These are phyloP conservation scores for Lepidium aucheri DNA, from an alignment of 345 rosid genomes.

Conservation along the genomic window DNA sequence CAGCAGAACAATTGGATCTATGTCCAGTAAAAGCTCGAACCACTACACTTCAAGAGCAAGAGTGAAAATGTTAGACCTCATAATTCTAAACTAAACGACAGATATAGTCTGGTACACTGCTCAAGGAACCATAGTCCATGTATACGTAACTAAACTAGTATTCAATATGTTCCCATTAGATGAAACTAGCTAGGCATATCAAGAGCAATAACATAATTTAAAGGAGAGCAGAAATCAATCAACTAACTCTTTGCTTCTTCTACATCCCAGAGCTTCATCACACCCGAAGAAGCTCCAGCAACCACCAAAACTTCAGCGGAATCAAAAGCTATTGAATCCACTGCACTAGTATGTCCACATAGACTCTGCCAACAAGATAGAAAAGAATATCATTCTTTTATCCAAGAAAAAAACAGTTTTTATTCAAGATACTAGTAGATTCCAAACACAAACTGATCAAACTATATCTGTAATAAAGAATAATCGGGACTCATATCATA, in stretches of 20 bases:
- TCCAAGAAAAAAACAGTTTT: neutral
- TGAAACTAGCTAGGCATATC: neutral
- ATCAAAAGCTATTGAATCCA: conserved; percentile 33
- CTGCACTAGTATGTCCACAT: conserved; percentile 31
- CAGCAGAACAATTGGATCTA: conserved; percentile 80
- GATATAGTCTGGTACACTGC: neutral
- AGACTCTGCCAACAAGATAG: conserved; percentile 21
- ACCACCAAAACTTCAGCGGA: conserved; percentile 31
- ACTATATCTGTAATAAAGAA: neutral
- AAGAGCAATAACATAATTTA: neutral
- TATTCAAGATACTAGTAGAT: neutral
- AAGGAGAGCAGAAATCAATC: conserved; percentile 15
- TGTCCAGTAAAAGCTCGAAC: conserved; percentile 97
- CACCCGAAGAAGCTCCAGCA: conserved; percentile 35
- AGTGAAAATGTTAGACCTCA: conserved; percentile 34
- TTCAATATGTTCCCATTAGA: neutral
- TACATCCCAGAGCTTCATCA: conserved; percentile 32
- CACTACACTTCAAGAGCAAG: conserved; percentile 94
- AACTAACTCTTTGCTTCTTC: conserved; percentile 37
- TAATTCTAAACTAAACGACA: neutral
- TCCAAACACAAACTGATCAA: neutral
- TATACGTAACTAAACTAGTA: neutral
- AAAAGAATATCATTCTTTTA: neutral
- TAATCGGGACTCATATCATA: neutral
- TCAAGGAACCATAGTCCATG: too few species aligned